Conservation (phyloP, 2,329 filamentous ascomycete genomes). For the Dryadomyces sulphureus region DNA sequence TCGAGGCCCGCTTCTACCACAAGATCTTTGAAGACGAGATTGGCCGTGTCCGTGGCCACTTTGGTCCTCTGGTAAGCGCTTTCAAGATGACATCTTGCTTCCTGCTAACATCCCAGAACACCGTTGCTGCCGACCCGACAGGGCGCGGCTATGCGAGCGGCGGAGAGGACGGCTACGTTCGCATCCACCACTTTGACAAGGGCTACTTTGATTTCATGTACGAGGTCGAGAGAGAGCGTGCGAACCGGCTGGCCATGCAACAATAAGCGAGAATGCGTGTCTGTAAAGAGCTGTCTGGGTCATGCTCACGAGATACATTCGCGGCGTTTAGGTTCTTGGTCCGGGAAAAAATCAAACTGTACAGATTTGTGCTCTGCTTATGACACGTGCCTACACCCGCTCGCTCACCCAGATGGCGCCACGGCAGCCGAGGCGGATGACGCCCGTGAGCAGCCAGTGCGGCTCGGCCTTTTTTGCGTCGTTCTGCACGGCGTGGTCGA, state of each 20-base stretch:
- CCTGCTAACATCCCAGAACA: conserved; percentile 42
- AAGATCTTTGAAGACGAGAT: conserved; percentile 99
- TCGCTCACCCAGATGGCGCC: conserved; percentile 89
- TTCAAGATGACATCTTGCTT: not conserved
- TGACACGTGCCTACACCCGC: conserved; percentile 23
- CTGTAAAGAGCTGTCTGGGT: not conserved
- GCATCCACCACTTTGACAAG: conserved; percentile 97
- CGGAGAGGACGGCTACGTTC: conserved; percentile 96
- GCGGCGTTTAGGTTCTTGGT: conserved; percentile 3
- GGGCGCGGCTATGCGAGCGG: conserved; percentile 89
- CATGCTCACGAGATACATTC: not conserved
- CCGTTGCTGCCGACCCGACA: conserved; percentile 81
- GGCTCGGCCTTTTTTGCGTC: conserved; percentile 82
- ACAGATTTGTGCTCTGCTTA: too few species aligned
- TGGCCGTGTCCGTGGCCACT: conserved; percentile 90
- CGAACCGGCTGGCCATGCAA: conserved; percentile 25
- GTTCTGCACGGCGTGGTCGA: conserved; percentile 88
- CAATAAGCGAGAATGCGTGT: conserved; percentile 4
- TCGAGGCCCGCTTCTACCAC: conserved; percentile 99
- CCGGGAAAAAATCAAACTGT: conserved; percentile 1
- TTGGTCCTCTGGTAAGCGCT: conserved; percentile 62
- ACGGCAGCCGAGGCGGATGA: conserved; percentile 80
- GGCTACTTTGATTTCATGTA: conserved; percentile 97
- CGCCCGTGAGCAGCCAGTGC: conserved; percentile 74
- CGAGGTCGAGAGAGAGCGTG: conserved; percentile 83